Evolutionary conservation across 176 grass and related monocot species (phyloP), one percentile per base, ranked within the genome.

Genomic region (Paspalum vaginatum): DNA sequence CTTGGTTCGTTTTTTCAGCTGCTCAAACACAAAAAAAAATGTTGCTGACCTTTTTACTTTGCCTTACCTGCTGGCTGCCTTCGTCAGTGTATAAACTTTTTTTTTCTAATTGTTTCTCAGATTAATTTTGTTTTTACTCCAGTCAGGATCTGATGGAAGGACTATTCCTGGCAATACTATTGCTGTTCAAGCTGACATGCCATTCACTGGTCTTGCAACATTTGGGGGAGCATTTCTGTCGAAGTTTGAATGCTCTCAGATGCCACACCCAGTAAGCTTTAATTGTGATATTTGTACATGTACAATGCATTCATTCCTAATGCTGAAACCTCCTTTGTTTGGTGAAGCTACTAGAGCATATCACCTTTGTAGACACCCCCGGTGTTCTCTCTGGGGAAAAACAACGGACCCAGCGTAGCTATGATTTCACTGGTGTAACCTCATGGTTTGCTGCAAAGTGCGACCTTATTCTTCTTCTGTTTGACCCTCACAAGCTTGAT

Each of bases 241-340:
- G 2, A 98, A 98, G 78, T 98, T 95, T 51, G 90, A 98, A 64
- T 98, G 96, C 82, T 98, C 96, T 76, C 96, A 98, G 87, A 98
- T 95, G 96, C 92, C 84, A 27, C 90, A 98, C 76, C 81, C 86
- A 16, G 96, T 98, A 98, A 91, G 72, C 14, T 86, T 77, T 42
- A 50, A 17, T 81, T 71, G 4, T 72, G 55, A 15, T 54, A 21
- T 9, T 8, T 2, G 39, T 42, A 27, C 56, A 71, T 65, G 20
- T 49, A 63, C 9, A 80, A 32, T 37, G 27, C 6, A 57, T 20
- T 42, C 27, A 51, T 37, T 85, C 8, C 5, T 22, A 11, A 76
- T 65, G 77, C 87, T 89, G 40, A 85, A 66, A 50, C 10, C 12
- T 43, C 2, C n/a, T 72, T 55, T 65, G 21, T 77, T 70, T 46